A percentile compares a stretch with the other conserved stretches of the same genome.
These are phyloP conservation scores for Pyrenophora seminiperda DNA, from an alignment of 2,329 filamentous ascomycete species.

Conservation along the genomic window DNA sequence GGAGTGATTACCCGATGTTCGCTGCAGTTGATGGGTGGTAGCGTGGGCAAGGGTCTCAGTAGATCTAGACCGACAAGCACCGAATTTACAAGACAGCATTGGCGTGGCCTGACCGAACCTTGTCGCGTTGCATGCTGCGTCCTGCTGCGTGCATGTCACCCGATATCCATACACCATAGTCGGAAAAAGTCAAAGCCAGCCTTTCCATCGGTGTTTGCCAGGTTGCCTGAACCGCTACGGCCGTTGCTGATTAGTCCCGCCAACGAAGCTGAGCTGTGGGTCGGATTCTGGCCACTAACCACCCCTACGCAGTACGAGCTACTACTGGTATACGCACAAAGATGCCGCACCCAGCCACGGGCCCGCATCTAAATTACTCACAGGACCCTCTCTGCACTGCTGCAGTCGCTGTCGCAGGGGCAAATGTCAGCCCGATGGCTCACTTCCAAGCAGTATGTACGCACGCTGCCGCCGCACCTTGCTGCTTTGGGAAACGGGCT, in stretches of 20 bases:
- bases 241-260: background rate
- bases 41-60: conserved; percentile 6
- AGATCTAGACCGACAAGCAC: conserved; percentile 13
- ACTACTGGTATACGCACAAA: too few species aligned
- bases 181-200: background rate
- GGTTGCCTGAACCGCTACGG: background rate
- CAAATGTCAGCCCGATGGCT: too few species aligned
- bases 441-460: too few species aligned
- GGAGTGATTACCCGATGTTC: conserved; percentile 12
- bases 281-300: background rate
- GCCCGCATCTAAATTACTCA: background rate
- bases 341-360: too few species aligned
- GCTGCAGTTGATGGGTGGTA: conserved; percentile 13
- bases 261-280: background rate
- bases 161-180: background rate
- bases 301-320: too few species aligned
- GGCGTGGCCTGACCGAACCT: conserved; percentile 4
- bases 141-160: conserved; percentile 3
- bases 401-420: too few species aligned
- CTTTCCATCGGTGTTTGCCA: background rate
- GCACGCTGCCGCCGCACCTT: conserved; percentile 2
- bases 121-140: background rate
- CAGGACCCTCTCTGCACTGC: too few species aligned
- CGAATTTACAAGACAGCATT: conserved; percentile 2
- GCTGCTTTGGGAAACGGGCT: background rate